Evolutionary conservation across 805 yeast genomes (phyloP), one percentile per base, ranked within the genome.

Genomic region (Suhomyces prunicola): DNA sequence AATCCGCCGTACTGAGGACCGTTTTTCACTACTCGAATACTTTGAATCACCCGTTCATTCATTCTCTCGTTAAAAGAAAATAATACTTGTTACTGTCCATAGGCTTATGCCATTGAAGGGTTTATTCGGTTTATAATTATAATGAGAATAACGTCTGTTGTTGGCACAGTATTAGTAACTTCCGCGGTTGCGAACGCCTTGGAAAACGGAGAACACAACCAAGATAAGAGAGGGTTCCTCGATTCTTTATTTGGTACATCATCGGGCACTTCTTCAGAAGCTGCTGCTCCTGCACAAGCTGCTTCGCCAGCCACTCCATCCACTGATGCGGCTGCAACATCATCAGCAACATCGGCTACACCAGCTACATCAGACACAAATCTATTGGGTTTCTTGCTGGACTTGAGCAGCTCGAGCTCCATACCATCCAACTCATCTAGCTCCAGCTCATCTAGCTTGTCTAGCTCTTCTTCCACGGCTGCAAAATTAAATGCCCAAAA

Each of bases 101-200:
- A 47, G 49, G 36, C 49, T 48, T 36, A 50, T 44, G 46, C 53
- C 41, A 44, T 50, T 53, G 51, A 29, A 46, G 39, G 45, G 45
- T 17, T 17, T 26, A 46, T 19, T 46, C 36, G 46, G 50, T 51
- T 47, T 42, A 45, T 48, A 41, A 42, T 33, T 42, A 57, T 33
- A 31, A 67, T 67, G 71, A 67, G 60, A 58, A 52, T 66, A 54
- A 53, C 59, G 22, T 54, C 65, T 53, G 64, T 64, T 50, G 57
- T 62, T 49, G 60, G 56, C 55, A 60, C 61, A 50, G 56, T 65
- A 45, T 61, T 67, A 62, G 56, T 60, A 44, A 59, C 64, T 40
- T 52, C 67, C 26, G 63, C 65, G n/a, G 54, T 65, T 44, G 66
- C 61, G 39, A 59, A 53, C 36, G 61, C 57, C 12, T 52, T 54